Evolutionary conservation across 192 early-diverging fungal species (phyloP).

Genomic region (Chytriomyces hyalinus): DNA sequence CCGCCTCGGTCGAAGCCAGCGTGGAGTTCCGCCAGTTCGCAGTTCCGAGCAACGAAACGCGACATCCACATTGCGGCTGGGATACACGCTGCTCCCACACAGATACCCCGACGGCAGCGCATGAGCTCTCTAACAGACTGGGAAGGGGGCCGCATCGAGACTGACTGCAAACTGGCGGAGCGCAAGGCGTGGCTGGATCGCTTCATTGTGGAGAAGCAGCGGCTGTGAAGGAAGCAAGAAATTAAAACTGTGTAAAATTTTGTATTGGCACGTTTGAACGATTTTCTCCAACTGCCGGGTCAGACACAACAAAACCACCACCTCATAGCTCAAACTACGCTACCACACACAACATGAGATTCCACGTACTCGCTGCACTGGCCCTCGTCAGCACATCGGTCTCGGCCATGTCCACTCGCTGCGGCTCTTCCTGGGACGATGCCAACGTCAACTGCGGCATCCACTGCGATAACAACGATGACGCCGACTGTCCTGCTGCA

Average conservation of each 20-base stretch:
- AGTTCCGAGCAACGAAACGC: too few species aligned
- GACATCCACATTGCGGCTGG: too few species aligned
- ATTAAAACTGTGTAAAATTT: neutral
- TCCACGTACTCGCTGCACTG: neutral
- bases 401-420: neutral
- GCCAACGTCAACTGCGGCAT: conserved; percentile 19
- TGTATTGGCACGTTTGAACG: neutral
- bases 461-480: neutral
- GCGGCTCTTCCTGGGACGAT: conserved; percentile 1
- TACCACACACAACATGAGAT: conserved; percentile 1
- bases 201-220: conserved; percentile 14
- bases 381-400: neutral
- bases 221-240: neutral
- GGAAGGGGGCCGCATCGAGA: neutral
- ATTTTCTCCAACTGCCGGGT: neutral
- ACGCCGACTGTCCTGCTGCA: neutral
- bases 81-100: too few species aligned
- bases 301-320: neutral
- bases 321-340: too few species aligned
- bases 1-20: too few species aligned
- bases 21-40: too few species aligned
- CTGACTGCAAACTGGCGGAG: conserved; percentile 12
- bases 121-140: neutral
- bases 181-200: conserved; percentile 24
- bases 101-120: neutral